Evolutionary conservation across 1,139 yeast genomes (phyloP).

Genomic region (Yamadazyma membranifaciens): DNA sequence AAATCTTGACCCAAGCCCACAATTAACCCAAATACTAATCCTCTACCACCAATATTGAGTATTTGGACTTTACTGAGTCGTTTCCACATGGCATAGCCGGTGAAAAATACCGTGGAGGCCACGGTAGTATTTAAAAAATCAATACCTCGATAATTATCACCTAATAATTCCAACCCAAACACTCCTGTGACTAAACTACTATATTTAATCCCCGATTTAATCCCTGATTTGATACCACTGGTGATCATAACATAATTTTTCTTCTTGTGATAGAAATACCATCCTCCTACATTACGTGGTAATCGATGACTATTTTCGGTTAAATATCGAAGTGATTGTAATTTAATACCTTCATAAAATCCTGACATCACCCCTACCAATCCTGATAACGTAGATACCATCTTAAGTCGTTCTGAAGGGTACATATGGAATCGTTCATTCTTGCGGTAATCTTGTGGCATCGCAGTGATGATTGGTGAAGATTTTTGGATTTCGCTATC

Average conservation of each 20-base stretch:
- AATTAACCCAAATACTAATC: conserved; percentile 54
- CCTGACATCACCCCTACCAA: conserved; percentile 64
- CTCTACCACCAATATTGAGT: conserved; percentile 47
- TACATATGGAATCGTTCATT: conserved; percentile 42
- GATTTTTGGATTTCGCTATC: neutral
- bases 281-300: conserved; percentile 77
- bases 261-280: conserved; percentile 87
- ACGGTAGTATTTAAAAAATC: conserved; percentile 63
- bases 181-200: conserved; percentile 48
- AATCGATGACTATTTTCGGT: conserved; percentile 83
- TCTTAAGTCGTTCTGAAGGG: conserved; percentile 36
- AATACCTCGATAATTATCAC: conserved; percentile 53
- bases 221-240: conserved; percentile 48
- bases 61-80: conserved; percentile 49
- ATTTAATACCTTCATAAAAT: conserved; percentile 57
- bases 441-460: conserved; percentile 13
- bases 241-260: conserved; percentile 74
- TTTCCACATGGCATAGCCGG: conserved; percentile 45
- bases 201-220: conserved; percentile 43
- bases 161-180: conserved; percentile 59
- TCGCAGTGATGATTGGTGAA: neutral
- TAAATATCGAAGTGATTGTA: conserved; percentile 58
- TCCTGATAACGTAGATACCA: conserved; percentile 39
- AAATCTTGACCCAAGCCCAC: conserved; percentile 68
- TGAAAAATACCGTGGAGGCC: conserved; percentile 52